Evolutionary conservation across 2,329 filamentous ascomycete genomes (phyloP).

Genomic region (Ceratocystis diversiconidia): DNA sequence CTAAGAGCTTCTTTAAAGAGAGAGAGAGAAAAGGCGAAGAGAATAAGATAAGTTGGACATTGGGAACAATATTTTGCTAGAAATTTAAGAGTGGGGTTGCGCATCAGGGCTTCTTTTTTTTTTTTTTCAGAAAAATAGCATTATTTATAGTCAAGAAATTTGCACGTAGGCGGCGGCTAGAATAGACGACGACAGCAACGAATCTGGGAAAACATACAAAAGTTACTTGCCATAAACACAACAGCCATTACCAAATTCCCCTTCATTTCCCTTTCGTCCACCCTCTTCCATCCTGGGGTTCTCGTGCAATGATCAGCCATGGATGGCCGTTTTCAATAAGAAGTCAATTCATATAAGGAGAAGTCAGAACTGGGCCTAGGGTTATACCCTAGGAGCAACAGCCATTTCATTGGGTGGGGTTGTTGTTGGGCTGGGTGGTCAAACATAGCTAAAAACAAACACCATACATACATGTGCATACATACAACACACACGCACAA

Average conservation of each 20-base stretch:
- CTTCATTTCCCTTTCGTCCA: too few relatives aligned
- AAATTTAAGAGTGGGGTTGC: slow-evolving; percentile 18
- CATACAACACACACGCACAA: neutral
- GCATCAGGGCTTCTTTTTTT: slow-evolving; percentile 16
- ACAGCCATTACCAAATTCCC: neutral
- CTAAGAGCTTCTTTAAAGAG: neutral
- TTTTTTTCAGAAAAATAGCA: neutral
- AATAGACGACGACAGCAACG: neutral
- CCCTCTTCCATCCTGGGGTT: too few relatives aligned
- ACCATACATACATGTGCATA: neutral
- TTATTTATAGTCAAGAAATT: slow-evolving; percentile 6
- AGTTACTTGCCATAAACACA: neutral
- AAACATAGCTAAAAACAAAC: neutral
- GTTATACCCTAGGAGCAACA: too few relatives aligned
- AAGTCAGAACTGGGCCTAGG: too few relatives aligned
- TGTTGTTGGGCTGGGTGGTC: neutral
- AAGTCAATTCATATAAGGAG: too few relatives aligned
- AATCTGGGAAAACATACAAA: neutral
- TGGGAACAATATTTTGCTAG: slow-evolving; percentile 10
- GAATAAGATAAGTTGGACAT: neutral
- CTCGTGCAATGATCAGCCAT: too few relatives aligned
- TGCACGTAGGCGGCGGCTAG: neutral
- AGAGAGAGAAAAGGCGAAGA: slow-evolving; percentile 2
- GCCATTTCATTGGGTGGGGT: too few relatives aligned
- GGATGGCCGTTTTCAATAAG: too few relatives aligned